phyloP scores from a whole-genome alignment of 805 yeast species.

The Metschnikowia baotianmanensis region DNA sequence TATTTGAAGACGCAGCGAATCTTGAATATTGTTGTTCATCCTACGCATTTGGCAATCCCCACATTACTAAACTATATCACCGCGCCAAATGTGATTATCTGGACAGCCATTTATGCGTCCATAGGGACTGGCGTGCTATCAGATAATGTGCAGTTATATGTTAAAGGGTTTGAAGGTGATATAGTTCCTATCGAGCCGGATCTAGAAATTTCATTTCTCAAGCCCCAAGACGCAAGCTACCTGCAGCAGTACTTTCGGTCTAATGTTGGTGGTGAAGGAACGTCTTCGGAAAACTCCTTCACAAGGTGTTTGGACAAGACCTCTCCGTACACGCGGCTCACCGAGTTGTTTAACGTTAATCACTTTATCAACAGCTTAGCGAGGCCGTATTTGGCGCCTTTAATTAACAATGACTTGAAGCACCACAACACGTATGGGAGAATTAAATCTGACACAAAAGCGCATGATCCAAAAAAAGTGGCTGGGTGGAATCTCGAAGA shows the following conservation, averaged over 20 bases:
- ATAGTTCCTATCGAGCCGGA: slow-evolving; percentile 50
- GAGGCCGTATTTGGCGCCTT: slow-evolving; percentile 89
- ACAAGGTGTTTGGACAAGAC: slow-evolving; percentile 53
- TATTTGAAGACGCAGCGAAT: slow-evolving; percentile 74
- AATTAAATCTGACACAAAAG: slow-evolving; percentile 21
- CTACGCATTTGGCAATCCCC: slow-evolving; percentile 69
- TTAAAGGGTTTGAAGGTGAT: slow-evolving; percentile 60
- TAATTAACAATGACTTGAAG: slow-evolving; percentile 77
- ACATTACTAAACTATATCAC: slow-evolving; percentile 82
- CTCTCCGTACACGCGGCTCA: slow-evolving; percentile 78
- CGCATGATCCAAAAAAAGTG: slow-evolving; percentile 10
- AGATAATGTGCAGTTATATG: slow-evolving; percentile 54
- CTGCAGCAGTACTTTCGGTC: slow-evolving; percentile 41
- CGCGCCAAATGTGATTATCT: slow-evolving; percentile 85
- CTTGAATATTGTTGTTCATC: slow-evolving; percentile 81
- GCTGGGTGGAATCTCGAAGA: slow-evolving; percentile 10
- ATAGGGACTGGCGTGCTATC: slow-evolving; percentile 69
- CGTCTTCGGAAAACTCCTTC: slow-evolving; percentile 29
- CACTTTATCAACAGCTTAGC: slow-evolving; percentile 90
- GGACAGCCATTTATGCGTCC: slow-evolving; percentile 82
- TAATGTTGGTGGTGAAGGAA: slow-evolving; percentile 15
- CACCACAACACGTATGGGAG: slow-evolving; percentile 51
- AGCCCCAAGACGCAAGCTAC: slow-evolving; percentile 45
- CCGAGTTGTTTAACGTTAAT: slow-evolving; percentile 93
- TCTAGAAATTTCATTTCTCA: slow-evolving; percentile 40